Base-by-base conservation (phyloP, 2,329 filamentous ascomycete genomes). In the Mycosphaerella sp. region DNA sequence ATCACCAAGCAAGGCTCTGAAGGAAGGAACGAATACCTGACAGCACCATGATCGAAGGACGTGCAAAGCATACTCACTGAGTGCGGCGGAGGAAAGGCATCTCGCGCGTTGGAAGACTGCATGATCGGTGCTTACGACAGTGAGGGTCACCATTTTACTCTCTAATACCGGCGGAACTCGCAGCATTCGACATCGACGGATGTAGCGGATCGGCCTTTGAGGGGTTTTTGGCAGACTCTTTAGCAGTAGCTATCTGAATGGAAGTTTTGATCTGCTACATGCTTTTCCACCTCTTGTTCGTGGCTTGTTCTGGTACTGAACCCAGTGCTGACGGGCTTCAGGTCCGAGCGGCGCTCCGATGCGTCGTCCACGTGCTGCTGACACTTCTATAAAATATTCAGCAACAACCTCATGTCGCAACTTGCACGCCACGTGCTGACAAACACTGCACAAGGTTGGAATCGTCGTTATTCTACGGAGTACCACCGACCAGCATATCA, bases 21-120 rank as follows among this genome's bases (percentile, higher is more conserved):
- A 66, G 64, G 63, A 65, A 59, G 59, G 64, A 58, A 58, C 63
- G 57, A 50, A 40, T 32, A 63, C 64, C 63, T 65, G 64, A 65
- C 62, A 59, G 59, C 58, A 62, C 43, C 54, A 44, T 46, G 52
- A 54, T 45, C 50, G 52, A 58, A 57, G 36, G 45, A 52, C 27
- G 48, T 42, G 14, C 32, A 39, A 44, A 40, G 40, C 48, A 55
- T 48, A 43, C 13, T 42, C 30, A 54, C 51, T 52, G 58, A 54
- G 44, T 55, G 52, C 50, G 57, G 54, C 53, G 50, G 52, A 41
- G 17, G 44, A 58, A 52, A 42, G 53, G 46, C 39, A 53, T 55
- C 44, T 47, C 40, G 51, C 50, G 51, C 51, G 49, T 55, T 59
- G 52, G 57, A 54, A 46, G 37, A 39, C 41, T 50, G 54, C 49